These are phyloP conservation scores for Rhodotorula babjevae DNA, from an alignment of 768 basidiomycete genomes.

Conservation along the genomic window DNA sequence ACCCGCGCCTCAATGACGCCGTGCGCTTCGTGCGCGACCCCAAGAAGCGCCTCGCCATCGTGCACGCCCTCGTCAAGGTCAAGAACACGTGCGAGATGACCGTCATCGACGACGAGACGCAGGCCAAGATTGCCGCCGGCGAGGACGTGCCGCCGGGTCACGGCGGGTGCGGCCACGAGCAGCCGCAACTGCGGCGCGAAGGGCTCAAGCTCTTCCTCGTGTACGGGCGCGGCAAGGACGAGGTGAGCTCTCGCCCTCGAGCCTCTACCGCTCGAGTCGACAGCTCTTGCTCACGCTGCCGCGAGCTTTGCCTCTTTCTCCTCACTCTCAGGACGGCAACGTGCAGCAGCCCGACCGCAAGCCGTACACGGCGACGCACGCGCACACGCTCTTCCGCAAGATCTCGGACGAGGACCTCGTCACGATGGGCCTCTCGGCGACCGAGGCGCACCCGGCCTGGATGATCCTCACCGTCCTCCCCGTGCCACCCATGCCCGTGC, in stretches of 20 bases:
- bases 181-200: conserved; percentile 87
- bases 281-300: background rate
- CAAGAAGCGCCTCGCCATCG: conserved; percentile 41
- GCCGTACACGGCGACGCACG: conserved; percentile 54
- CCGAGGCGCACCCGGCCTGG: conserved; percentile 97
- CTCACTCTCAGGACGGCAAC: conserved; percentile 24
- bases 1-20: conserved; percentile 36
- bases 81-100: conserved; percentile 86
- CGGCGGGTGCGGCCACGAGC: conserved; percentile 91
- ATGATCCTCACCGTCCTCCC: conserved; percentile 98
- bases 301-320: background rate
- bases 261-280: background rate
- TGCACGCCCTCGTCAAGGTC: conserved; percentile 48
- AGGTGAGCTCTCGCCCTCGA: conserved; percentile 54
- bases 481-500: conserved; percentile 94
- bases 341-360: conserved; percentile 37
- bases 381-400: conserved; percentile 93
- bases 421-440: conserved; percentile 84
- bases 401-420: conserved; percentile 83
- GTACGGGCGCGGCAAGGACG: conserved; percentile 87
- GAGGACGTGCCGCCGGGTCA: conserved; percentile 75
- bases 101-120: conserved; percentile 77
- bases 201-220: conserved; percentile 90
- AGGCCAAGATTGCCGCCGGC: conserved; percentile 50
- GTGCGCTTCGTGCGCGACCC: conserved; percentile 42